Evolutionary conservation across 208 protist genomes (phyloP).

Genomic region (Trypanosoma grayi): DNA sequence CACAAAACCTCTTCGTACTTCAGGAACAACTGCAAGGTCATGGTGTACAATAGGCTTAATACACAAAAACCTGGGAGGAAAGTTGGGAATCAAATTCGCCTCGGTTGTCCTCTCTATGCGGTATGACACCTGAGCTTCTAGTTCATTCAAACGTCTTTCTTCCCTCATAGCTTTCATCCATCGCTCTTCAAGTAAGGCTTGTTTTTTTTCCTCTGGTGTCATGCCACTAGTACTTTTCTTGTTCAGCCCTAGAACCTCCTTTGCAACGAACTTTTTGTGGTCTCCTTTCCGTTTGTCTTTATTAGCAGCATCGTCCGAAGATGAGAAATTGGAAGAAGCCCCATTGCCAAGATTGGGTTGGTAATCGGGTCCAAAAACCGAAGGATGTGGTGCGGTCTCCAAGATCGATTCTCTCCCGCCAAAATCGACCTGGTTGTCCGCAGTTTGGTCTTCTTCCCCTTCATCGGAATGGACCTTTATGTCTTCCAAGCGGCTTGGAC

Average conservation of each 20-base stretch:
- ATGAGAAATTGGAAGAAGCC: not conserved
- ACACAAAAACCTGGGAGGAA: constrained; percentile 72
- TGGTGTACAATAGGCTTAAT: constrained; percentile 71
- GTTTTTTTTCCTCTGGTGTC: constrained; percentile 41
- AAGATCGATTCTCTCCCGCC: too few species aligned
- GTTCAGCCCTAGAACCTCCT: constrained; percentile 38
- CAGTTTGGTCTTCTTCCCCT: not conserved
- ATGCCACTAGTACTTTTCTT: constrained; percentile 47
- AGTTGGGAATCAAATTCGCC: constrained; percentile 43
- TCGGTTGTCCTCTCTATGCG: constrained; percentile 21
- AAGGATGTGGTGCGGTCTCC: not conserved
- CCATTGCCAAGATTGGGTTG: not conserved
- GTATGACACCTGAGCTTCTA: constrained; percentile 32
- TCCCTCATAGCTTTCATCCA: constrained; percentile 68
- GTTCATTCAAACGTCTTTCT: constrained; percentile 57
- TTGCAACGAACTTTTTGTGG: constrained; percentile 23
- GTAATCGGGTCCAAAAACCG: constrained; percentile 21
- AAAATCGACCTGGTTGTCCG: not conserved
- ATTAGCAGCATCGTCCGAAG: not conserved
- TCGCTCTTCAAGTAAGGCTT: constrained; percentile 41
- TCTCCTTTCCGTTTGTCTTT: constrained; percentile 24
- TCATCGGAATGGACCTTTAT: constrained; percentile 20
- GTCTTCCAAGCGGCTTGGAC: constrained; percentile 13
- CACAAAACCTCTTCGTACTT: constrained; percentile 40
- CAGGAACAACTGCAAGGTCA: constrained; percentile 41